Conservation (phyloP, 2,329 filamentous ascomycete genomes). For the Phoma sp. region DNA sequence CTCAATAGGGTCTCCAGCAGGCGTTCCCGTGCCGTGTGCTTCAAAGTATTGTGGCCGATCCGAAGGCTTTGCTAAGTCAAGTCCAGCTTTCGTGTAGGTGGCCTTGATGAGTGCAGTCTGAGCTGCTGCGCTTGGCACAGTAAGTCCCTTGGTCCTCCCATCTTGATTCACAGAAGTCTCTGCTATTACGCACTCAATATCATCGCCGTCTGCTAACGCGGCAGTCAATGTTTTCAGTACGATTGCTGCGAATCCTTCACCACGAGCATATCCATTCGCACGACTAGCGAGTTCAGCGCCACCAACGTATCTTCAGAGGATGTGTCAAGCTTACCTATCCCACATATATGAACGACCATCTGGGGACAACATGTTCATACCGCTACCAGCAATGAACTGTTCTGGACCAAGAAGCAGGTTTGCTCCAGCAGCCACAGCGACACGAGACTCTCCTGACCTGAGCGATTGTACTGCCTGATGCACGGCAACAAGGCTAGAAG, state of each 20-base stretch:
- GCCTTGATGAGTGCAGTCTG: slow-evolving; percentile 41
- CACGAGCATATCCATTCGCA: slow-evolving; percentile 59
- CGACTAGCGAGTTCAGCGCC: slow-evolving; percentile 1
- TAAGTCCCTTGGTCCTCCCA: slow-evolving; percentile 49
- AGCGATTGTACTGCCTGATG: slow-evolving; percentile 29
- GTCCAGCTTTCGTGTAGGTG: slow-evolving; percentile 47
- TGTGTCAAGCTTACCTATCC: slow-evolving; percentile 20
- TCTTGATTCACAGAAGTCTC: slow-evolving; percentile 48
- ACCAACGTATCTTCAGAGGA: not conserved
- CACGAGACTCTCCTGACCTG: slow-evolving; percentile 17
- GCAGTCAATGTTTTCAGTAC: slow-evolving; percentile 58
- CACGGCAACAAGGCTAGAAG: slow-evolving; percentile 38
- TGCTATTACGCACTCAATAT: slow-evolving; percentile 50
- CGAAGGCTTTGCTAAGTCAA: slow-evolving; percentile 30
- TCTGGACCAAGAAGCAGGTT: slow-evolving; percentile 19
- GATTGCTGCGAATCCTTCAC: slow-evolving; percentile 59
- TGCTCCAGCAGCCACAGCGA: slow-evolving; percentile 22
- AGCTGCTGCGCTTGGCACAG: slow-evolving; percentile 52
- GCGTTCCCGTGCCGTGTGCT: slow-evolving; percentile 49
- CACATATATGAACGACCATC: slow-evolving; percentile 38
- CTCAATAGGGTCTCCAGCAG: slow-evolving; percentile 40
- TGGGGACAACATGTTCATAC: slow-evolving; percentile 42
- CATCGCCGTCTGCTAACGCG: slow-evolving; percentile 56
- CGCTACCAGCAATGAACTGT: slow-evolving; percentile 32
- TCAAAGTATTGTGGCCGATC: slow-evolving; percentile 44